phyloP scores from a whole-genome alignment of 179 eudicot species.

The Drosera spatulata region DNA sequence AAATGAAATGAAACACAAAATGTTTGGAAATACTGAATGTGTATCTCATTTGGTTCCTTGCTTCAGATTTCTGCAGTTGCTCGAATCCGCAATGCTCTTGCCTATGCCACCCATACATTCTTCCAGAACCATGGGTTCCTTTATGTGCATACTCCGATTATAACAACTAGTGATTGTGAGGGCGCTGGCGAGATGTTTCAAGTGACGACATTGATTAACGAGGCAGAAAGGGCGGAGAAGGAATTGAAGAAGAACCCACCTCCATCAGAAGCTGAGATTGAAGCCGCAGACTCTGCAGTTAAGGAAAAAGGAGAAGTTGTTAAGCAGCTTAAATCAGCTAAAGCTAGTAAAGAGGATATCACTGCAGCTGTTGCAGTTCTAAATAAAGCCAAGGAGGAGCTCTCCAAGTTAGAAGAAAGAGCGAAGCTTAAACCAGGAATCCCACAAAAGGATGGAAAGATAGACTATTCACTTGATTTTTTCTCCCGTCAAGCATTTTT shows the following conservation, averaged over 20 bases:
- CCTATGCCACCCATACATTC: constrained; percentile 89
- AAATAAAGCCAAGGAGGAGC: constrained; percentile 58
- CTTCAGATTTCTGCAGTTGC: constrained; percentile 78
- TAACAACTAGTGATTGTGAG: constrained; percentile 98
- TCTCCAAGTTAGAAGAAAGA: constrained; percentile 53
- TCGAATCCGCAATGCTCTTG: constrained; percentile 78
- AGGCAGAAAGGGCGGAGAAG: constrained; percentile 72
- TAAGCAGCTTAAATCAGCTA: constrained; percentile 53
- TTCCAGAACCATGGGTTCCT: constrained; percentile 74
- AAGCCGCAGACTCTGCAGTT: constrained; percentile 51
- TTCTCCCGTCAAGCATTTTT: constrained; percentile 96
- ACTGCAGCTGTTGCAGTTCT: constrained; percentile 57
- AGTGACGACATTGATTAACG: constrained; percentile 74
- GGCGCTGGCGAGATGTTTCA: constrained; percentile 99
- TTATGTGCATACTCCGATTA: constrained; percentile 80
- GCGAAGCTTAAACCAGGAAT: constrained; percentile 63
- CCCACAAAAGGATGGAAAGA: constrained; percentile 82
- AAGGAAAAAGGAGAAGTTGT: constrained; percentile 64
- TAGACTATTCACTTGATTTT: constrained; percentile 76
- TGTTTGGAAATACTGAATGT: too few species aligned
- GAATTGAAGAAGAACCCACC: constrained; percentile 65
- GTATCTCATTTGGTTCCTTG: not conserved
- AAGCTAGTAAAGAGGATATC: constrained; percentile 62
- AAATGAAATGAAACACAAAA: too few species aligned
- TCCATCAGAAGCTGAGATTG: constrained; percentile 59